Evolutionary conservation across 2,329 filamentous ascomycete genomes (phyloP), one percentile per base, ranked within the genome.

Genomic region (Fusarium chlamydosporum): DNA sequence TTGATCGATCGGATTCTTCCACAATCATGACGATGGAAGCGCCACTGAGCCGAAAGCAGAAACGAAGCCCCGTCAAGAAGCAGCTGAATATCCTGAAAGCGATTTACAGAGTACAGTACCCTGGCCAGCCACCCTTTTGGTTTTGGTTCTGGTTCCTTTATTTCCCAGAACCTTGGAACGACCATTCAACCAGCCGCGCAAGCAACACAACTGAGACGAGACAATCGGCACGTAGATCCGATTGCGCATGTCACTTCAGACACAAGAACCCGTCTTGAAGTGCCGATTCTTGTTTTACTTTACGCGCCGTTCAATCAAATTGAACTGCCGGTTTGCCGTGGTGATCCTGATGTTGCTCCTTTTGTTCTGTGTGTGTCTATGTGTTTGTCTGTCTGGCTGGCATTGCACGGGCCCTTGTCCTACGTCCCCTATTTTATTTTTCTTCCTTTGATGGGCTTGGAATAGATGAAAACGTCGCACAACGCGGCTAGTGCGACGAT

Each of bases 211-310:
- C 33, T 43, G 43, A 61, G 42, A 61, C 56, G 29, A 43, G 31
- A 7, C 18, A 16, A 10, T 57, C 42, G 58, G 58, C 60, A 56
- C 27, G 27, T n/a, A n/a, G 50, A 64, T 57, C 59, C 51, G 61
- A 29, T 45, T 31, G 7, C n/a, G 23, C 20, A 27, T 18, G 42
- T 45, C 42, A 45, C 41, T 42, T 16, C 40, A 7, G 11, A 40
- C 7, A 18, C 8, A 23, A 6, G 3, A 3, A 16, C 10, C 23
- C 23, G 23, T 23, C 12, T 6, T 15, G 9, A n/a, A 27, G 13
- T 42, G 50, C 50, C 50, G 29, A 9, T 29, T 29, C 29, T 29
- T 29, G 27, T 41, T 41, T 31, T 42, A 42, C 15, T 16, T 20
- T 29, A 52, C 15, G 48, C 37, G 27, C 47, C 20, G 38, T 7